Percentiles rank a stretch among this genome's conserved stretches.
These are phyloP conservation scores for Blastosporella zonata DNA, from an alignment of 1,284 basidiomycete species.

Conservation along the genomic window DNA sequence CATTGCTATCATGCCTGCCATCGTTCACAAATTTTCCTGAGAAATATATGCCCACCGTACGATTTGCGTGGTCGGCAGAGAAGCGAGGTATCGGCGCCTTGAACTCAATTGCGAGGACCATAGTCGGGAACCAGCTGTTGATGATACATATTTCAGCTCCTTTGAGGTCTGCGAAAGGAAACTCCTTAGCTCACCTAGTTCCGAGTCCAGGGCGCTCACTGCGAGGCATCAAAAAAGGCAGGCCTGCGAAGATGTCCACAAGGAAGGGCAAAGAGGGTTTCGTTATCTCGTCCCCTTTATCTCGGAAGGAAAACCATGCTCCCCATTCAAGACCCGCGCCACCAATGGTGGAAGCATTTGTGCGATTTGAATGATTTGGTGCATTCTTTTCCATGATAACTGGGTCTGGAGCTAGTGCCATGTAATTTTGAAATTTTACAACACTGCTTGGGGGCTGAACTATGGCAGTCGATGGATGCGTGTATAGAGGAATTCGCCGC, in stretches of 20 bases:
- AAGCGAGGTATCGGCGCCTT: constrained; percentile 50
- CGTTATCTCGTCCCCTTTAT: constrained; percentile 42
- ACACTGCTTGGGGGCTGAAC: constrained; percentile 19
- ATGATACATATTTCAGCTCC: background rate
- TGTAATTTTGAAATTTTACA: constrained; percentile 34
- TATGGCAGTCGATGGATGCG: constrained; percentile 44
- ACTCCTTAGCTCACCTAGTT: constrained; percentile 25
- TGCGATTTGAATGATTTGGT: constrained; percentile 32
- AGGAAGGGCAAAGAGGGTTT: constrained; percentile 50
- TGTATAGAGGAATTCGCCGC: constrained; percentile 50
- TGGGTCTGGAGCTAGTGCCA: constrained; percentile 39
- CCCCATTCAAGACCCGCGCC: constrained; percentile 55
- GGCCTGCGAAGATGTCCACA: constrained; percentile 47
- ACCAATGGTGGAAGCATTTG: constrained; percentile 37
- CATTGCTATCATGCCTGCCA: constrained; percentile 51
- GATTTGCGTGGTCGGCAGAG: constrained; percentile 36
- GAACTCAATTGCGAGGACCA: constrained; percentile 57
- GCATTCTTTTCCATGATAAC: constrained; percentile 37
- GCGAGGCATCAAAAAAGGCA: constrained; percentile 43
- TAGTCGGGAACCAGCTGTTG: constrained; percentile 46
- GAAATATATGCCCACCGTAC: constrained; percentile 54
- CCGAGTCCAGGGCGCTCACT: constrained; percentile 28
- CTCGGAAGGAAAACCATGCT: constrained; percentile 51
- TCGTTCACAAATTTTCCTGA: constrained; percentile 46
- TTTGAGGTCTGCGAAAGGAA: background rate